Base-by-base conservation (phyloP, 1,139 yeast species). In the Scheffersomyces cryptocercus region DNA sequence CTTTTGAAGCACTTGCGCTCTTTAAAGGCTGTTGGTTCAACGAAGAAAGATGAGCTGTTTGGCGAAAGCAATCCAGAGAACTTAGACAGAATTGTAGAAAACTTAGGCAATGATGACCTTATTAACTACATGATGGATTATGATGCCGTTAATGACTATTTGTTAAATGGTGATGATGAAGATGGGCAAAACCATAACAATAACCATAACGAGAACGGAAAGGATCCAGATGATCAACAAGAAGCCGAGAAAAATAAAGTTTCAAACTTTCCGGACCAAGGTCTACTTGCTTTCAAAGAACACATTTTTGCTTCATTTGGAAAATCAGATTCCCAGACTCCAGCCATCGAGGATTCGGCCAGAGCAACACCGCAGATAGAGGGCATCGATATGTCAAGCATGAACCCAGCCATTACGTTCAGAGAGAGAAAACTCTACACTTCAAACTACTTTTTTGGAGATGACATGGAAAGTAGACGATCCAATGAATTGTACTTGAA, bases 351-450 rank as follows among this genome's bases (percentile, higher is more conserved):
- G n/a, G 58, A 54, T 5, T 63, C 70, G 1, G 66, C 67, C 3
- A 59, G 75, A 42, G 73, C 68, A 2, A 72, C 75, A 2, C 81
- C 79, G 5, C 70, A 58, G 5, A 57, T 70, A 5, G 77, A 67
- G 33, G 77, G 77, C 1, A 69, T 73, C n/a, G 72, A 70, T 24
- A 67, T 66, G 54, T 73, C 67, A 13, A 67, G 61, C 49, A 73
- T 67, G 66, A 77, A 61, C 48, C 83, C 68, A 3, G 75, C 72
- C 1, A 60, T 82, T 35, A 78, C 85, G 0, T 79, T 81, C 47
- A 74, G 89, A 53, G 83, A 84, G 41, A 63, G 82, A 29, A 81
- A 79, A 48, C 69, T 86, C 5, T 82, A 81, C 57, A 76, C 82
- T 2, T 79, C 83, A 34, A 75, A 74, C 46, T 82, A 82, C 52